Evolutionary conservation across 495 filamentous ascomycete species (phyloP), one percentile per base, ranked within the genome.

Genomic region (Aspergillus hancockii): DNA sequence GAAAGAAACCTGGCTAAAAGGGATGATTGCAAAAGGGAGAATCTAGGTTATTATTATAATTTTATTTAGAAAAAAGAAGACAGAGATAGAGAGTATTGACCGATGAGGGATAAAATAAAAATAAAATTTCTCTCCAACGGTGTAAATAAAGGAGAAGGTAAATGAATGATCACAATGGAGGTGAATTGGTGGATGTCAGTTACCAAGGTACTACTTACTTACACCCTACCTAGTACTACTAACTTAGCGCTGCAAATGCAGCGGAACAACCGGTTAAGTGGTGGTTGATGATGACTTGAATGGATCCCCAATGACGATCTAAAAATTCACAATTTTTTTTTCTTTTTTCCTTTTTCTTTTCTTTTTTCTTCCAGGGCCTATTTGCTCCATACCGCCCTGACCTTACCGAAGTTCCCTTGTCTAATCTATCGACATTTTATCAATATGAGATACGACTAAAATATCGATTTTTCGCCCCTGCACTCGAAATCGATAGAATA

Each of bases 211-310:
- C 25, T 28, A 28, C 25, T n/a, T 28, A 28, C 25, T 28, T 28
- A 28, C 25, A 28, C 7, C 25, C 25, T 28, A 28, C 25, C n/a
- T 28, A 28, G 25, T 28, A 28, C 25, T 28, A 28, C 28, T 52
- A 14, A 36, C 16, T 22, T 36, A 36, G 14, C 38, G 34, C 28
- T 18, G 49, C 28, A 52, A 34, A 52, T 52, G 30, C 50, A 52
- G 50, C 50, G 50, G 50, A 52, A 52, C 50, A 34, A 36, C 50
- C 49, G 49, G 49, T 52, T 52, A 30, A 52, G 49, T 34, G 41
- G 34, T 49, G 25, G 47, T 28, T 25, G 43, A 23, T 21, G 43
- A 10, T 12, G 16, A n/a, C 38, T 41, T 41, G 9, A 13, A 34
- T 52, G 50, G 50, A 52, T 32, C 34, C 23, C 22, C 12, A 32